phyloP scores from a whole-genome alignment of 257 asterid species.

The Solanum raphanifolium region DNA sequence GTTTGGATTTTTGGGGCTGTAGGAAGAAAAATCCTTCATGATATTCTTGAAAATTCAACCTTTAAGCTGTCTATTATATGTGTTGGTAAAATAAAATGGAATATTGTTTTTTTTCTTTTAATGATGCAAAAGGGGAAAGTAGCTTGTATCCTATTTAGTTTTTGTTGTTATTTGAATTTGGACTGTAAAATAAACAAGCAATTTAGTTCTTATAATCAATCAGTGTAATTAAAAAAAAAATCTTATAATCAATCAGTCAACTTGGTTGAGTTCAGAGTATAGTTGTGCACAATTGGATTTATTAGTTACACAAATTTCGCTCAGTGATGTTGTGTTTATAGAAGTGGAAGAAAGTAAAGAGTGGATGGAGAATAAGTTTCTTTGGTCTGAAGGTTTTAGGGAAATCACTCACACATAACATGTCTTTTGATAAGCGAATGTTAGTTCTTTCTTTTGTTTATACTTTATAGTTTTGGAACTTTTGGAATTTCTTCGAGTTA shows the following conservation, averaged over 20 bases:
- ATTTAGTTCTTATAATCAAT: neutral
- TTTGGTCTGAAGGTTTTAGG: neutral
- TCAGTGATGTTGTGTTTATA: neutral
- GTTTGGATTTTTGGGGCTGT: neutral
- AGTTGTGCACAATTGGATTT: neutral
- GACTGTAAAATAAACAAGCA: neutral
- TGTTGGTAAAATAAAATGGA: neutral
- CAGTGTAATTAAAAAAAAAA: no score
- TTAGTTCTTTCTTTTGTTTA: neutral
- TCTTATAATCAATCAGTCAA: neutral
- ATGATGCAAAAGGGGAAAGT: neutral
- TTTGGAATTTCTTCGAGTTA: neutral
- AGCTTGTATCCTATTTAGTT: neutral
- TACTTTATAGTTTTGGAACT: neutral
- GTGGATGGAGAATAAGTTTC: neutral
- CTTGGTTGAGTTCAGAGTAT: neutral
- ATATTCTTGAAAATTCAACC: neutral
- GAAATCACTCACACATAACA: neutral
- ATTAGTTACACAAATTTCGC: neutral
- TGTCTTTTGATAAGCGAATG: neutral
- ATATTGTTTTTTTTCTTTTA: neutral
- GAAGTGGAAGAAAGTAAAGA: neutral
- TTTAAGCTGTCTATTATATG: neutral
- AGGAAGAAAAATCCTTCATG: neutral
- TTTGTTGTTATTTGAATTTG: neutral